Evolutionary conservation across 23 red algal species (phyloP), one percentile per base, ranked within the genome.

Genomic region (Cyanidiococcus yangmingshanensis): DNA sequence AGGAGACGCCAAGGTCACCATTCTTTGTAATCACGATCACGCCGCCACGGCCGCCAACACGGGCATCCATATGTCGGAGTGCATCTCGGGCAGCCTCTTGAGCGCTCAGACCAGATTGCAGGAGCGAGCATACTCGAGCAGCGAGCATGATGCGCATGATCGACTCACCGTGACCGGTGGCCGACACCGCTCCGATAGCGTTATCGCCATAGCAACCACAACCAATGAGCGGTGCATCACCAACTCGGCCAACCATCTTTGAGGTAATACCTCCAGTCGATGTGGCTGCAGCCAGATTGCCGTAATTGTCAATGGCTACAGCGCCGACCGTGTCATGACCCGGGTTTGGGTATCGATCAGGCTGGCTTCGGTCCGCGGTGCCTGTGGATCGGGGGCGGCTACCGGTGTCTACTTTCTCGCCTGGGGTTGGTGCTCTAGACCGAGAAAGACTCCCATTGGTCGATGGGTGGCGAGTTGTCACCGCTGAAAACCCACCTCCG

Each of bases 161-260:
- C 33, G 81, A 86, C 80, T 98, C 94, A 2, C 94, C 94, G 80
- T 98, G 94, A 12, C 94, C 94, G 0, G 88, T 98, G 37, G 85
- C 84, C 37, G 82, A 87, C 17, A 76, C 77, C 0, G 80, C 94
- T 0, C 88, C 94, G 21, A 77, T 76, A 1, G 39, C 79, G 41
- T 57, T 76, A 29, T 89, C 86, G 68, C 79, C 87, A 54, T 83
- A 91, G 37, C 82, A 39, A 34, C 94, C 94, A 27, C 79, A 76
- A 30, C 94, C 94, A 38, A 89, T 77, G 2, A 98, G 58, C 7
- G 94, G 94, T 2, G 88, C 86, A 74, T 98, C 94, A 0, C 94
- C 94, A 18, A 98, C 89, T 0, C 94, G 75, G 16, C 94, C 94
- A 37, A 87, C 82, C 75, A 67, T 79, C 74, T 98, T 98, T 54